These are phyloP conservation scores for Sugiyamaella grinbergsii DNA, from an alignment of 1,139 yeast species.

Conservation along the genomic window DNA sequence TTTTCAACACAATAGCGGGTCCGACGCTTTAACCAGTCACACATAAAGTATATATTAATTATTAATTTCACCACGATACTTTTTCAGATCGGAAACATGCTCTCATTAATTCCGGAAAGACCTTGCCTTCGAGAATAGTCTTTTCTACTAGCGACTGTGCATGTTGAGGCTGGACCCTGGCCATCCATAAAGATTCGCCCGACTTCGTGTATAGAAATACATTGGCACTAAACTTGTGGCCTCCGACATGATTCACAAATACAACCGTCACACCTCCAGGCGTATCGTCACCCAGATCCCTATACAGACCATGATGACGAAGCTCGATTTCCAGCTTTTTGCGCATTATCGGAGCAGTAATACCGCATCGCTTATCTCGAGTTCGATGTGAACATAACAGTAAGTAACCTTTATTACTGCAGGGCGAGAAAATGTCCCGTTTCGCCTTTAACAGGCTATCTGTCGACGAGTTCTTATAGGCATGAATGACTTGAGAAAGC, in stretches of 20 bases:
- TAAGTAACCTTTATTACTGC: slow-evolving; percentile 55
- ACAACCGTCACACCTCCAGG: slow-evolving; percentile 73
- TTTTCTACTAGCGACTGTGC: slow-evolving; percentile 73
- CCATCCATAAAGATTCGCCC: slow-evolving; percentile 86
- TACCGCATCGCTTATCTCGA: slow-evolving; percentile 90
- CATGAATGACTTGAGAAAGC: slow-evolving; percentile 48
- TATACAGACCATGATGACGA: slow-evolving; percentile 64
- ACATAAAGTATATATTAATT: no score
- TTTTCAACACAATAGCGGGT: no score
- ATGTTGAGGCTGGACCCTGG: slow-evolving; percentile 77
- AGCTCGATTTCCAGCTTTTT: slow-evolving; percentile 74
- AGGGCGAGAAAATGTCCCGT: slow-evolving; percentile 16
- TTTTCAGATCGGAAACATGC: slow-evolving; percentile 51
- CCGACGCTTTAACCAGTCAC: no score
- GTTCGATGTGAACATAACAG: slow-evolving; percentile 86
- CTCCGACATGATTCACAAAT: slow-evolving; percentile 86
- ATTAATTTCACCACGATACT: slow-evolving; percentile 53
- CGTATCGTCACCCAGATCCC: slow-evolving; percentile 74
- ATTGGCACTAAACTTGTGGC: slow-evolving; percentile 92
- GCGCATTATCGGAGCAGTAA: slow-evolving; percentile 91
- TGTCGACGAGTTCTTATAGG: slow-evolving; percentile 18
- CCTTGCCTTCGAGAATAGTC: slow-evolving; percentile 66
- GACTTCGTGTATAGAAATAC: slow-evolving; percentile 70
- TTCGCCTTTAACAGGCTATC: slow-evolving; percentile 9
- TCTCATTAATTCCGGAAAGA: slow-evolving; percentile 72